phyloP scores from a whole-genome alignment of 306 rosid species.

The Oxytropis ochrocephala region DNA sequence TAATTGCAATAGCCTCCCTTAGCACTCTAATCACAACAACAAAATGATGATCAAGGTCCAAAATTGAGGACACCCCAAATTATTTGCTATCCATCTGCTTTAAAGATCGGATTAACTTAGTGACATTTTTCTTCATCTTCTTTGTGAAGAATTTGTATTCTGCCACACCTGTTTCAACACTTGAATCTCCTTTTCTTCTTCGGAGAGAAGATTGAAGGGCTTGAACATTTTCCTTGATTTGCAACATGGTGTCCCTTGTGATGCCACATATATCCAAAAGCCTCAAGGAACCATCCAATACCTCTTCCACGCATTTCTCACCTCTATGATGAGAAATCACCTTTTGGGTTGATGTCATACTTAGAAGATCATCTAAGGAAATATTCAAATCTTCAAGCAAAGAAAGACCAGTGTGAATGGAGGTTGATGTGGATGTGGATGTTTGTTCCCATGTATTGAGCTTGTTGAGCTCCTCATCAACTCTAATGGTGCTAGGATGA shows the following conservation, averaged over 20 bases:
- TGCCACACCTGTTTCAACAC: not conserved
- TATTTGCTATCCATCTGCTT: not conserved
- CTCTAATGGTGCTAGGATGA: conserved; percentile 3
- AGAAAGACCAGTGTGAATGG: not conserved
- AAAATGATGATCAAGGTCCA: not conserved
- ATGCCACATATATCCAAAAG: not conserved
- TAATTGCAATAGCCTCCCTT: not conserved
- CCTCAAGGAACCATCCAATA: not conserved
- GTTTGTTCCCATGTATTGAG: not conserved
- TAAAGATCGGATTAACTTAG: not conserved
- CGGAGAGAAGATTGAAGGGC: not conserved
- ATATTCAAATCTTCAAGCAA: not conserved
- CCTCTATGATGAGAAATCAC: not conserved
- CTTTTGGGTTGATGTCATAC: not conserved
- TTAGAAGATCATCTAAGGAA: not conserved
- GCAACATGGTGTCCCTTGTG: not conserved
- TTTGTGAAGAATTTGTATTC: not conserved
- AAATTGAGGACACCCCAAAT: not conserved
- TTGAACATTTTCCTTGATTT: not conserved
- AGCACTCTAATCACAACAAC: not conserved
- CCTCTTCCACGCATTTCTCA: not conserved
- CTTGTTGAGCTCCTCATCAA: not conserved
- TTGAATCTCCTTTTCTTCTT: not conserved
- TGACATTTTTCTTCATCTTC: not conserved
- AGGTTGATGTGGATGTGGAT: not conserved